Evolutionary conservation across 1,139 yeast genomes (phyloP).

Genomic region (Yamadazyma diddensiae): DNA sequence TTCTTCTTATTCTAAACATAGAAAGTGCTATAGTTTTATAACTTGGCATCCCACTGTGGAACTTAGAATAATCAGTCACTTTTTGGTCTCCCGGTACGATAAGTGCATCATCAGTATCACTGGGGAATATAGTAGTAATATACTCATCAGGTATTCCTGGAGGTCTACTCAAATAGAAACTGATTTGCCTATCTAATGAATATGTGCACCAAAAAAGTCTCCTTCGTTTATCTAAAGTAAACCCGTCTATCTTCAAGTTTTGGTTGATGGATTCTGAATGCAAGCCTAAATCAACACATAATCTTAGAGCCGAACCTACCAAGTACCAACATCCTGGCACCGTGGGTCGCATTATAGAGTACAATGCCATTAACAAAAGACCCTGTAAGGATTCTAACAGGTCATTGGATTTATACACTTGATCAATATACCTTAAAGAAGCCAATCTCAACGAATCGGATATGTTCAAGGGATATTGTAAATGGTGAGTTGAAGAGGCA

Average conservation of each 20-base stretch:
- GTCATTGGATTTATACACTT: conserved; percentile 56
- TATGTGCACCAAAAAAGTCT: conserved; percentile 89
- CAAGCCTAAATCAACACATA: conserved; percentile 80
- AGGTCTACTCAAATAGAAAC: conserved; percentile 70
- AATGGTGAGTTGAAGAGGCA: conserved; percentile 71
- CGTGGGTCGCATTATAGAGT: conserved; percentile 72
- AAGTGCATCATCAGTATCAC: conserved; percentile 68
- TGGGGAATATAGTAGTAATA: conserved; percentile 64
- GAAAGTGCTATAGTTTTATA: conserved; percentile 66
- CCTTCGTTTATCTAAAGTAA: conserved; percentile 65
- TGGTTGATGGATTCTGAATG: conserved; percentile 53
- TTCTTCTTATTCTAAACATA: conserved; percentile 63
- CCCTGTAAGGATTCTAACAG: conserved; percentile 74
- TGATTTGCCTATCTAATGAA: conserved; percentile 74
- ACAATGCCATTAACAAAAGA: conserved; percentile 61
- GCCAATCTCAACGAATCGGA: conserved; percentile 73
- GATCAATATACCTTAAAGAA: conserved; percentile 60
- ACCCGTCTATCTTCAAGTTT: conserved; percentile 43
- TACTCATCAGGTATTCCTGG: conserved; percentile 74
- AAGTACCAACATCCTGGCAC: conserved; percentile 94
- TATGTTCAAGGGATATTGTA: conserved; percentile 63
- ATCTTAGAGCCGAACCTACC: conserved; percentile 73
- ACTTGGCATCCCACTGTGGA: conserved; percentile 44
- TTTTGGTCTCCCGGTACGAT: conserved; percentile 36
- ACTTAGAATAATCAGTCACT: conserved; percentile 20